Conservation (phyloP, 2,329 filamentous ascomycete genomes). For the Triangularia setosa region DNA sequence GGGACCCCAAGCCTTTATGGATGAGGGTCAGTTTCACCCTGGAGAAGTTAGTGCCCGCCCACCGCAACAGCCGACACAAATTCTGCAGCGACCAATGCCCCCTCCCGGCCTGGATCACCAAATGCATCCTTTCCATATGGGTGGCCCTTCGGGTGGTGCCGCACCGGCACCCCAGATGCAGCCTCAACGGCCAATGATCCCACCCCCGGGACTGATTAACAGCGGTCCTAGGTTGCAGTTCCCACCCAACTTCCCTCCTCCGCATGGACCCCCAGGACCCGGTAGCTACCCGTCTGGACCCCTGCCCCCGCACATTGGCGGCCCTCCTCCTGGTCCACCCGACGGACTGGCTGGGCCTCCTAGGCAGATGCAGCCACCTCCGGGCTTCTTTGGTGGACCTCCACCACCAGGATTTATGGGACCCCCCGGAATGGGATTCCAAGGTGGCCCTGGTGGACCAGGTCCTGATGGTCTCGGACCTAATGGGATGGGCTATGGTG, state of each 20-base stretch:
- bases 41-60: constrained; percentile 43
- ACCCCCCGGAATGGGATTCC: constrained; percentile 54
- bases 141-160: constrained; percentile 14
- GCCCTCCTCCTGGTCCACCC: constrained; percentile 38
- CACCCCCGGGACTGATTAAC: constrained; percentile 53
- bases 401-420: constrained; percentile 50
- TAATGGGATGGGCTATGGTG: constrained; percentile 16
- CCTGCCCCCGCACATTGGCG: constrained; percentile 12
- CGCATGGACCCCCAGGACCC: constrained; percentile 39
- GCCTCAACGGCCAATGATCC: constrained; percentile 51
- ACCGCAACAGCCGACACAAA: constrained; percentile 50
- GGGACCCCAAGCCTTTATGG: constrained; percentile 51
- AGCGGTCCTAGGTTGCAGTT: constrained; percentile 46
- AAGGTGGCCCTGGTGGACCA: constrained; percentile 33
- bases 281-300: constrained; percentile 18
- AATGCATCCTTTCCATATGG: constrained; percentile 55
- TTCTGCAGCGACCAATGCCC: constrained; percentile 59
- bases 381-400: constrained; percentile 52
- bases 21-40: constrained; percentile 48
- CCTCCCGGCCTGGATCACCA: constrained; percentile 57
- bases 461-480: constrained; percentile 14
- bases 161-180: constrained; percentile 39
- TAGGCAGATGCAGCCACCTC: constrained; percentile 51
- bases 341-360: constrained; percentile 45
- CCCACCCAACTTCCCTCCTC: constrained; percentile 56